These are phyloP conservation scores for Pseudogymnoascus sp. DNA, from an alignment of 2,329 filamentous ascomycete genomes.

Conservation along the genomic window DNA sequence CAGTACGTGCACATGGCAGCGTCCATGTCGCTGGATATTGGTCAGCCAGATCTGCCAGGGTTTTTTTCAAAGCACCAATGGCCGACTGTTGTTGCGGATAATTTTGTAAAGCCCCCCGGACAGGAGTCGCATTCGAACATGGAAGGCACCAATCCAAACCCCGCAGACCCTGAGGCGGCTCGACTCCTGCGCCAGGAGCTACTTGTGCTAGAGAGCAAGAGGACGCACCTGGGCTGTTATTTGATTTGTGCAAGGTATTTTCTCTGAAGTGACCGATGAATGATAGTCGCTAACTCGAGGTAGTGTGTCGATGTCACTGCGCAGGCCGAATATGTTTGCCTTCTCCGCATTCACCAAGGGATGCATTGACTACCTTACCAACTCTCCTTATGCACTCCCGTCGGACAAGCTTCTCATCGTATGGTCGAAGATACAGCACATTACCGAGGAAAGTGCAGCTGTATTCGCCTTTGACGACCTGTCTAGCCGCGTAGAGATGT, in stretches of 20 bases:
- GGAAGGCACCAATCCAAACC: neutral
- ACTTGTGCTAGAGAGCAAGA: constrained; percentile 29
- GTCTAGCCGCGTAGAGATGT: constrained; percentile 36
- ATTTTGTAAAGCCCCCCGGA: neutral
- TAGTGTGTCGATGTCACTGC: constrained; percentile 34
- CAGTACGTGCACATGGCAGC: constrained; percentile 44
- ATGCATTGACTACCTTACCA: constrained; percentile 33
- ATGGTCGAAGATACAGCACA: constrained; percentile 35
- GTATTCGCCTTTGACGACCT: constrained; percentile 42
- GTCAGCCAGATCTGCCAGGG: constrained; percentile 4
- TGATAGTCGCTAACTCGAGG: constrained; percentile 6
- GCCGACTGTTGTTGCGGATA: neutral
- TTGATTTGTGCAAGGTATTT: constrained; percentile 27
- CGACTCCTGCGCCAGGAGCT: constrained; percentile 1
- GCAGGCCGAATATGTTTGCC: constrained; percentile 36
- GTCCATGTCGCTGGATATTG: constrained; percentile 35
- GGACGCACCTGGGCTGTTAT: constrained; percentile 34
- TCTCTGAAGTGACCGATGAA: neutral
- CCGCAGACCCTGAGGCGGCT: neutral
- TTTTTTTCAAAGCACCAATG: neutral
- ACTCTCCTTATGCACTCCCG: constrained; percentile 26
- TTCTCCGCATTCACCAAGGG: constrained; percentile 35
- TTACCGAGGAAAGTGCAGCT: constrained; percentile 47
- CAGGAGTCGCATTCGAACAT: neutral
- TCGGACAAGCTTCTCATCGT: constrained; percentile 32